phyloP scores from a whole-genome alignment of 108 stramenopile genomes.

The Cyclotella atomus region DNA sequence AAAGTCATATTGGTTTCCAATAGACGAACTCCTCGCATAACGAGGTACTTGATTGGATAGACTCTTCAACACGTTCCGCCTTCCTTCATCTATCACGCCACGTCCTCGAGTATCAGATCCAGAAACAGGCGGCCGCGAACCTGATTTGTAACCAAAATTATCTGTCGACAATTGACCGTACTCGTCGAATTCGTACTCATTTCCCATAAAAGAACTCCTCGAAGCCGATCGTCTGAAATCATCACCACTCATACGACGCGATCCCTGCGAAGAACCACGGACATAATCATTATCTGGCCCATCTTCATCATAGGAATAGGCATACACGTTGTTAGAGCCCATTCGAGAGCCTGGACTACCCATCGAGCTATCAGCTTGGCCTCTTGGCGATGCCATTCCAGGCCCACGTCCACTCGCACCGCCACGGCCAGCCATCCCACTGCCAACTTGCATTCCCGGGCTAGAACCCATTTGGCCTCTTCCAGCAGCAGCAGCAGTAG shows the following conservation, averaged over 20 bases:
- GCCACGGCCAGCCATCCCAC: no score
- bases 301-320: background rate
- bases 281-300: conserved; percentile 14
- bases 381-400: background rate
- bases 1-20: conserved; percentile 10
- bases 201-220: background rate
- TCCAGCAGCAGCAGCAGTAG: no score
- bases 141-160: background rate
- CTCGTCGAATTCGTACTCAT: conserved; percentile 4
- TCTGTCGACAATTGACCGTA: conserved; percentile 6
- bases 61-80: background rate
- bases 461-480: no score
- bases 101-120: conserved; percentile 15
- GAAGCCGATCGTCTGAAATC: background rate
- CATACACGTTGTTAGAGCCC: background rate
- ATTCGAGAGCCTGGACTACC: background rate
- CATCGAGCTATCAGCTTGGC: background rate
- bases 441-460: no score
- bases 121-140: conserved; percentile 2
- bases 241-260: background rate
- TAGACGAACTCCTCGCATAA: conserved; percentile 2
- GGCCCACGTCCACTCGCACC: background rate
- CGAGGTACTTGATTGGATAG: background rate
- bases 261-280: background rate
- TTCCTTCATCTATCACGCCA: conserved; percentile 4